These are phyloP conservation scores for Ananas comosus DNA, from an alignment of 176 grass and related monocot genomes.

Conservation along the genomic window DNA sequence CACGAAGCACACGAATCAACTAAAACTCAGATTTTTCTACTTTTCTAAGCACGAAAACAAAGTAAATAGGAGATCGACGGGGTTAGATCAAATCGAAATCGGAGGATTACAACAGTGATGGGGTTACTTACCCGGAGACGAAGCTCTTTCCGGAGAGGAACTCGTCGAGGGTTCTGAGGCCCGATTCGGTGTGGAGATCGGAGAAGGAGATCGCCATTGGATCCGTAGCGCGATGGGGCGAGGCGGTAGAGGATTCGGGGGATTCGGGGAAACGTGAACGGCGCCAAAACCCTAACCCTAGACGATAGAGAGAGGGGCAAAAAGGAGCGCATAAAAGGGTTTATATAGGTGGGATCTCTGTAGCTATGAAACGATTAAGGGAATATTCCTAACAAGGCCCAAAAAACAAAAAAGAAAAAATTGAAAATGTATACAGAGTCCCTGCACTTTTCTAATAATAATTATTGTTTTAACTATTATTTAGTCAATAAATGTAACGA, in stretches of 20 bases:
- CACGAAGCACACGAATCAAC: not conserved
- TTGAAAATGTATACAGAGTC: no score
- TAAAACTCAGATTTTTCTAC: not conserved
- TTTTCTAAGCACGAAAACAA: not conserved
- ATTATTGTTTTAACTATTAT: no score
- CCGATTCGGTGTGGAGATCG: conserved; percentile 62
- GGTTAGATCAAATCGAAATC: not conserved
- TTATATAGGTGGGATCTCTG: no score
- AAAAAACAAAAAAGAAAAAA: no score
- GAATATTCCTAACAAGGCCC: no score
- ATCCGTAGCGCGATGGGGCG: not conserved
- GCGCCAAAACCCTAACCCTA: not conserved
- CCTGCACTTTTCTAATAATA: no score
- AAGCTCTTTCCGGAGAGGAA: conserved; percentile 68
- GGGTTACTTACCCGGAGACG: conserved; percentile 51
- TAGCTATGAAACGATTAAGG: no score
- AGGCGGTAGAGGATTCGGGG: not conserved
- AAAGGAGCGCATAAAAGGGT: no score
- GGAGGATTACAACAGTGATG: not conserved
- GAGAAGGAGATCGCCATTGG: conserved; percentile 69
- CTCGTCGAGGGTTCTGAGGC: conserved; percentile 60
- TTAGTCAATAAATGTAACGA: no score
- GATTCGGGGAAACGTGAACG: not conserved
- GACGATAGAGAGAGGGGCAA: not conserved
- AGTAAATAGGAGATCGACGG: not conserved